Base-by-base conservation (phyloP, 179 eudicot species). In the Pouteria campechiana region DNA sequence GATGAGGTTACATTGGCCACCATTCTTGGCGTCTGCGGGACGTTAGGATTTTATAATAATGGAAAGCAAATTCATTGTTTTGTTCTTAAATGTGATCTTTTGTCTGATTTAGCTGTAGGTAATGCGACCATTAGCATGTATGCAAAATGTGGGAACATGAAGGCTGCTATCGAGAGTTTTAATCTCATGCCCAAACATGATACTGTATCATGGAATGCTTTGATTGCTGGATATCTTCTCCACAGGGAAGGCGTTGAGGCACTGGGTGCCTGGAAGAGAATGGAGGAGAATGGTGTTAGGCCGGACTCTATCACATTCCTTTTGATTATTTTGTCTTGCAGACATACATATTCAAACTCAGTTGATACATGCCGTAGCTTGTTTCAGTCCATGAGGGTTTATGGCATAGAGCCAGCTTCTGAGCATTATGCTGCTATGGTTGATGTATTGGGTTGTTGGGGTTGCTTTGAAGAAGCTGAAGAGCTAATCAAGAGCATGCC, bases 341-440 rank as follows among this genome's bases (percentile, higher is more conserved):
- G 60, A 51, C 58, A 70, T 54, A 85, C 95, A 5, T 41, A 25
- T 20, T 57, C 56, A 24, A 74, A 67, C 47, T 50, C 81, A 64
- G 72, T 86, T 46, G 69, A 74, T 37, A 46, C 71, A 19, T 89
- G 95, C 58, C 71, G 65, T 32, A 53, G 31, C 40, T 49, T 85
- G 51, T 81, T 89, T 48, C 25, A 43, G 41, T 78, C 90, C 2
- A 76, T 89, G 87, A 55, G 63, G 38, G 46, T 48, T 31, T 79
- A 74, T 51, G 41, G 40, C 31, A 50, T 81, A 14, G 61, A 78
- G 44, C 87, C 90, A 24, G 58, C 74, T 44, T 63, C 79, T 12
- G 79, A 81, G 38, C 90, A 81, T 61, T 89, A 81, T 50, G 87
- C 95, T 27, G 25, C 74, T 42, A 69, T 76, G 18, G 76, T 86